Evolutionary conservation across 2,329 filamentous ascomycete species (phyloP).

Genomic region (Fusarium xyrophilum): DNA sequence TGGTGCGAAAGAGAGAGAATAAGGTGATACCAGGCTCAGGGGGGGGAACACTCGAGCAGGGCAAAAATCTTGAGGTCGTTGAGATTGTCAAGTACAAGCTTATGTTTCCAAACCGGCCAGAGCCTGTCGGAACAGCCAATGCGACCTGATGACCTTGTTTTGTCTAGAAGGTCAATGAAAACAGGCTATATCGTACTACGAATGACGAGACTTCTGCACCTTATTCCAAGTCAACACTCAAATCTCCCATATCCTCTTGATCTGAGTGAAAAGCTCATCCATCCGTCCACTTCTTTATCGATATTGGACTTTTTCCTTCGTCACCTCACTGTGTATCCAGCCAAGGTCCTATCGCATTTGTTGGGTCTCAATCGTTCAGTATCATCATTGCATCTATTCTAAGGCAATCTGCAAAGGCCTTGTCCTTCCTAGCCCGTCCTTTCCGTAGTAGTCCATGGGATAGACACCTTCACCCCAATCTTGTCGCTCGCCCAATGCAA

Average conservation of each 20-base stretch:
- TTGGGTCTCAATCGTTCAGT: conserved; percentile 5
- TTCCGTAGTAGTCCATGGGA: conserved; percentile 98
- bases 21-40: conserved; percentile 53
- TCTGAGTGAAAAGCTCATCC: neutral
- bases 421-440: conserved; percentile 85
- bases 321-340: neutral
- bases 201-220: neutral
- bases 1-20: conserved; percentile 68
- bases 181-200: neutral
- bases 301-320: neutral
- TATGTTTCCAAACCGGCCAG: conserved; percentile 81
- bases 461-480: conserved; percentile 81
- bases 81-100: conserved; percentile 90
- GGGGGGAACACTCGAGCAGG: conserved; percentile 47
- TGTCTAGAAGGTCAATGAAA: neutral
- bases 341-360: neutral
- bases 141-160: conserved; percentile 33
- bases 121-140: conserved; percentile 72
- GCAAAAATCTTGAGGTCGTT: conserved; percentile 75
- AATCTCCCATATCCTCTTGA: neutral
- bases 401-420: conserved; percentile 53
- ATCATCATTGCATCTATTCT: conserved; percentile 13
- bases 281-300: neutral
- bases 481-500: conserved; percentile 81
- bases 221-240: neutral